phyloP scores from a whole-genome alignment of 73 alveolate genomes.

The Paramecium sonneborni region DNA sequence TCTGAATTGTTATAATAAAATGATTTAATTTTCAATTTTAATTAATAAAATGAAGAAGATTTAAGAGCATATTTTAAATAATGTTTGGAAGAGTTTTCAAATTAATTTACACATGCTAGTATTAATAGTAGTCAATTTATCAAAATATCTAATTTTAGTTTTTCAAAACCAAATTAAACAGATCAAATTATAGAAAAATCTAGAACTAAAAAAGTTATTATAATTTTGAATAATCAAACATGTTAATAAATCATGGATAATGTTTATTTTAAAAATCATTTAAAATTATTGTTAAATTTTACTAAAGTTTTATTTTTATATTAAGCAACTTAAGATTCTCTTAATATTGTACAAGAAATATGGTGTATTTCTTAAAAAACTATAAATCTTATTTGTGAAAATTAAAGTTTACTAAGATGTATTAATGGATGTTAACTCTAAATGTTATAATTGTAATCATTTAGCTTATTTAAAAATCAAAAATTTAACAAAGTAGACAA shows the following conservation, averaged over 20 bases:
- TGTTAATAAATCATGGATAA: slow-evolving; percentile 18
- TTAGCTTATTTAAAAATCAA: not conserved
- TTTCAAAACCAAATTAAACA: not conserved
- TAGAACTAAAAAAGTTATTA: not conserved
- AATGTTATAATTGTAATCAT: not conserved
- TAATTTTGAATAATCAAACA: not conserved
- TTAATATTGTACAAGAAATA: not conserved
- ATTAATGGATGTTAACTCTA: not conserved
- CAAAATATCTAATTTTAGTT: not conserved
- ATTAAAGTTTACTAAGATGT: slow-evolving; percentile 16
- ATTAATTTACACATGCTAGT: not conserved
- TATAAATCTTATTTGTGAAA: not conserved
- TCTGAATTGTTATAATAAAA: not conserved
- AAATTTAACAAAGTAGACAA: not conserved
- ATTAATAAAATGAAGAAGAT: slow-evolving; percentile 11
- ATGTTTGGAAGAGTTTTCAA: not conserved
- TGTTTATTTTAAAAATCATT: not conserved
- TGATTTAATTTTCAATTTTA: not conserved
- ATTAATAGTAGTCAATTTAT: not conserved
- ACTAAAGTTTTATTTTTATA: slow-evolving; percentile 12
- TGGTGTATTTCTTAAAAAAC: not conserved
- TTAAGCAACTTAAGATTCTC: not conserved
- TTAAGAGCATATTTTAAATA: slow-evolving; percentile 29
- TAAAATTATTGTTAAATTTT: not conserved
- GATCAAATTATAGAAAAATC: not conserved